Base-by-base conservation (phyloP, 257 asterid species). In the Vinca minor region DNA sequence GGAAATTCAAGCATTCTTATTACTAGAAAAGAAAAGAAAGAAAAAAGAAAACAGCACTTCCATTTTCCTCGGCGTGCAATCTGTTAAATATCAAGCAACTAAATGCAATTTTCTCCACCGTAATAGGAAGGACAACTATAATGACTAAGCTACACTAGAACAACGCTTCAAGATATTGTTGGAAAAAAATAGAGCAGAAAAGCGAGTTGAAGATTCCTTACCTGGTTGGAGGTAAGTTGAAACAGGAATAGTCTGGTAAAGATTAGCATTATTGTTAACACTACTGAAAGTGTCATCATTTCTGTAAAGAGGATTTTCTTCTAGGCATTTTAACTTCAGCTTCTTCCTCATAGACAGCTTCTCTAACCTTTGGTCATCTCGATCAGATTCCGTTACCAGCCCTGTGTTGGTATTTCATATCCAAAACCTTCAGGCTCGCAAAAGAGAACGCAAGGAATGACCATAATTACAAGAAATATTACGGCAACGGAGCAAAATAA, bases 291-390 rank as follows among this genome's bases (percentile, higher is more conserved):
- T 54, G 41, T 31, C 41, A 14, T 55, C 39, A 28, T 53, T 13
- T 15, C 1, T 12, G 59, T 23, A 12, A 55, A 17, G 41, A 31
- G 41, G 61, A 23, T 65, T 73, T 53, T 86, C 90, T 66, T 81
- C 92, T 74, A 85, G 96, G 73, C 90, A 85, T 82, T 87, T 93
- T 72, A 87, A 67, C 80, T 86, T 93, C 82, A 89, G 81, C 76
- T 84, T 96, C 76, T 87, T 93, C 84, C 95, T 87, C 86, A 85
- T 65, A 46, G 99, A 93, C 49, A 92, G 62, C 74, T 89, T 89
- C 72, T 87, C 96, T 64, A 66, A 25, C 73, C 96, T 84, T 52
- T 81, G 77, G 32, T 84, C 96, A 50, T 87, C 90, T 68, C 95
- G 82, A 41, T 77, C 90, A 64, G 23, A 65, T 55, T 84, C 95